These are phyloP conservation scores for Acmispon strigosus DNA, from an alignment of 306 rosid genomes.

Conservation along the genomic window DNA sequence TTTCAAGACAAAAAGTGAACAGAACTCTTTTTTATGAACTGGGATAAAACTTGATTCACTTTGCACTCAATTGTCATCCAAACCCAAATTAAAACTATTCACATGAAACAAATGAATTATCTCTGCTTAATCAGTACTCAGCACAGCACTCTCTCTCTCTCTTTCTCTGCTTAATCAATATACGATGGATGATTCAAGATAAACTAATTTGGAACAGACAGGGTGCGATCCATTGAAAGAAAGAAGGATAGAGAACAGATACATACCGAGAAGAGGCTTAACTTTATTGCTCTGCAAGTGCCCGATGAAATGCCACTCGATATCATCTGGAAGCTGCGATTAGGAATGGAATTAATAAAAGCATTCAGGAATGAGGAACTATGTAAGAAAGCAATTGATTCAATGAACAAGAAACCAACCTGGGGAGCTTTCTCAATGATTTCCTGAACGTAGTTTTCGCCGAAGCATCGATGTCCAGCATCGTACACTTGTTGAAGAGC, in stretches of 20 bases:
- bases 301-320: constrained; percentile 88
- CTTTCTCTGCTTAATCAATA: too few species aligned
- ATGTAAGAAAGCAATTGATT: not conserved
- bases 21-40: too few species aligned
- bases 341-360: not conserved
- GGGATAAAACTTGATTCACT: too few species aligned
- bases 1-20: too few species aligned
- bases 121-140: too few species aligned
- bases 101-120: too few species aligned
- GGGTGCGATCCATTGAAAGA: too few species aligned
- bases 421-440: constrained; percentile 75
- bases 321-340: constrained; percentile 77
- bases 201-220: too few species aligned
- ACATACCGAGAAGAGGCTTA: constrained; percentile 70
- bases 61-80: too few species aligned
- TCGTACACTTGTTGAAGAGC: constrained; percentile 66
- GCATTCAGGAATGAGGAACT: not conserved
- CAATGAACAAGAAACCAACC: constrained; percentile 21
- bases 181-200: too few species aligned
- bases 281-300: constrained; percentile 92
- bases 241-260: not conserved
- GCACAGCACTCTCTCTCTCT: too few species aligned
- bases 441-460: constrained; percentile 93
- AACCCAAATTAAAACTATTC: too few species aligned
- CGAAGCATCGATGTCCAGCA: constrained; percentile 85